phyloP scores from a whole-genome alignment of 768 basidiomycete genomes.

The Sarcomyxa edulis region DNA sequence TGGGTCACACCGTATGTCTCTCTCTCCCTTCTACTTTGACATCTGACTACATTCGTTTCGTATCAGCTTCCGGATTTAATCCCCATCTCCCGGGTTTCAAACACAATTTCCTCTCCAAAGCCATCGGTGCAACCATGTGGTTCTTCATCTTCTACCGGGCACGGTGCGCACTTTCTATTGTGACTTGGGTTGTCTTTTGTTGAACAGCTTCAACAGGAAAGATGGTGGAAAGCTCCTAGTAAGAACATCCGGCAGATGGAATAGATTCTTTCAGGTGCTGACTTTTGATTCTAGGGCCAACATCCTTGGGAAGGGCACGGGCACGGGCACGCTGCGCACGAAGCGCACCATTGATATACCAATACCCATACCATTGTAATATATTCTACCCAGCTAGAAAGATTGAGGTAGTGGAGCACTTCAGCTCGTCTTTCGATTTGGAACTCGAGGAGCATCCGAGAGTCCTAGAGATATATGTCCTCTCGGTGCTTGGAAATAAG shows the following conservation, averaged over 20 bases:
- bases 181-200: not conserved
- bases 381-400: no score
- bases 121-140: constrained; percentile 93
- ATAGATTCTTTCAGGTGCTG: constrained; percentile 1
- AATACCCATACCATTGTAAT: not conserved
- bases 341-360: constrained; percentile 33
- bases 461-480: no score
- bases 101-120: constrained; percentile 77
- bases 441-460: no score
- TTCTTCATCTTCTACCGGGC: constrained; percentile 98
- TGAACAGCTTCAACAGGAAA: constrained; percentile 42
- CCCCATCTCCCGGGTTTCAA: constrained; percentile 79
- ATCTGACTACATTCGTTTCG: constrained; percentile 5
- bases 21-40: constrained; percentile 1
- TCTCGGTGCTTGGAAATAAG: no score
- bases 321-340: constrained; percentile 23
- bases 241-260: constrained; percentile 12
- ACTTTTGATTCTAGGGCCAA: constrained; percentile 25
- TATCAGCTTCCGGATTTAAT: constrained; percentile 71
- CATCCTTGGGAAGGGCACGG: constrained; percentile 40
- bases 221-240: constrained; percentile 75
- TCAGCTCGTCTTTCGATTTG: no score
- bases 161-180: constrained; percentile 48
- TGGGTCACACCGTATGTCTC: constrained; percentile 25
- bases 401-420: no score